Percentiles rank a stretch among this genome's conserved stretches.
Conservation (phyloP, 2,329 filamentous ascomycete species). For the Macrophomina phaseolina region DNA sequence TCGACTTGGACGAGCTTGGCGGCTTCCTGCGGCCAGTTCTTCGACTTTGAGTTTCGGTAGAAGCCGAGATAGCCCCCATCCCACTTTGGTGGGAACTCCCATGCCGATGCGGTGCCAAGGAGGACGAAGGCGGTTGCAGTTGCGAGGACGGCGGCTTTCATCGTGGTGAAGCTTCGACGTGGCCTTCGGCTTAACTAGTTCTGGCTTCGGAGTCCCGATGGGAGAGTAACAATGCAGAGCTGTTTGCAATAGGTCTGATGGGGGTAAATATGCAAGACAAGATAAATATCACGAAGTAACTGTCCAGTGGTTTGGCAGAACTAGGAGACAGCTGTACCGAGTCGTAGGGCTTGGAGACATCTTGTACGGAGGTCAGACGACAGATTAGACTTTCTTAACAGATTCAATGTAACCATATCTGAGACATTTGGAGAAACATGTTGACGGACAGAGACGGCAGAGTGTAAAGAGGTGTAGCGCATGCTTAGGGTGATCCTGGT, state of each 20-base stretch:
- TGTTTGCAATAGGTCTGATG: too few species aligned
- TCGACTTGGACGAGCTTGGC: neutral
- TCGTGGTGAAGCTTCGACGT: neutral
- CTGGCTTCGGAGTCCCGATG: neutral
- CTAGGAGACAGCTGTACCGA: neutral
- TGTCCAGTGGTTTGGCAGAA: neutral
- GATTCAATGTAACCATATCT: neutral
- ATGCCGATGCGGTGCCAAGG: neutral
- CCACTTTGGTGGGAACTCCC: neutral
- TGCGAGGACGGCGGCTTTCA: neutral
- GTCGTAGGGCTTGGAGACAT: neutral
- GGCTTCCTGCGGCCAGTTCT: neutral
- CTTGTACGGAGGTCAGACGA: neutral
- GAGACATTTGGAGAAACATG: neutral
- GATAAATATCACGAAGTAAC: neutral
- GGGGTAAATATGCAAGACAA: too few species aligned
- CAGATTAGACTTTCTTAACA: neutral
- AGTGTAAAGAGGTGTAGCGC: neutral
- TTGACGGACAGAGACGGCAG: neutral
- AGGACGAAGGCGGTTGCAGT: neutral
- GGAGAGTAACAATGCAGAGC: too few species aligned
- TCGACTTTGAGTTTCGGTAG: neutral
- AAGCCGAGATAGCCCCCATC: slow-evolving; percentile 2
- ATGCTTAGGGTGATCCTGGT: neutral
- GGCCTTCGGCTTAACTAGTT: too few species aligned